A percentile compares a stretch with the other conserved stretches of the same genome.
Conservation (phyloP, 805 yeast species). For the Metschnikowia vanudenii region DNA sequence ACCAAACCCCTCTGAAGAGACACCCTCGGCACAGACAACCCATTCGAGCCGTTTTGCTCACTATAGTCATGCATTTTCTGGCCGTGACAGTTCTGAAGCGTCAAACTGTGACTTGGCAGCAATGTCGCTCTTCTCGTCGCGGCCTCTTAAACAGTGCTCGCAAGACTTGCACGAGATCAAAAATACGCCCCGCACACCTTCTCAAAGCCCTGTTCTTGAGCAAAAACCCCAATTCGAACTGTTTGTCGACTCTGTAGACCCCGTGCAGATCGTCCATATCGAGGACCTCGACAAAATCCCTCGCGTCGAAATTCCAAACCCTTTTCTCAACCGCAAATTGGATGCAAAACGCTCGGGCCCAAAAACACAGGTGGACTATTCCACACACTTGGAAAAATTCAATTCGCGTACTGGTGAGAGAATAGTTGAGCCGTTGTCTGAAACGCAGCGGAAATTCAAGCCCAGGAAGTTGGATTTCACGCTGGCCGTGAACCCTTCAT, state of each 20-base stretch:
- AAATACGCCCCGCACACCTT: slow-evolving; percentile 7
- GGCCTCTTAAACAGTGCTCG: slow-evolving; percentile 1
- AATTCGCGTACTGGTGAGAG: slow-evolving; percentile 19
- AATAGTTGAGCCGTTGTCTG: slow-evolving; percentile 10
- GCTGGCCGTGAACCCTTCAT: slow-evolving; percentile 15
- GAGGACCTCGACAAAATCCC: slow-evolving; percentile 14
- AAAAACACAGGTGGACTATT: slow-evolving; percentile 8
- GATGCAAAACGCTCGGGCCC: neutral
- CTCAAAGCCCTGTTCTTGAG: slow-evolving; percentile 9
- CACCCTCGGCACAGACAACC: too few relatives aligned
- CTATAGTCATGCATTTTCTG: too few relatives aligned
- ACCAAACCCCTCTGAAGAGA: too few relatives aligned
- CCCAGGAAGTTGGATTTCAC: slow-evolving; percentile 20
- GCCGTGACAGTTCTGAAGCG: neutral
- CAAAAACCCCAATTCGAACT: slow-evolving; percentile 14
- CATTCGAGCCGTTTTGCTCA: too few relatives aligned
- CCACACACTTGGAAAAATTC: slow-evolving; percentile 17
- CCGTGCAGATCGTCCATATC: slow-evolving; percentile 8
- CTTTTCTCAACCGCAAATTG: slow-evolving; percentile 11
- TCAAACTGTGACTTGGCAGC: neutral
- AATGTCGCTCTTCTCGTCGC: neutral
- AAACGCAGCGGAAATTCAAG: slow-evolving; percentile 14
- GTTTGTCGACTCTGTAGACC: slow-evolving; percentile 6
- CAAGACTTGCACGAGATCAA: slow-evolving; percentile 3
- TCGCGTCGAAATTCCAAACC: slow-evolving; percentile 12